Evolutionary conservation across 2,329 filamentous ascomycete species (phyloP).

Genomic region (Annulohypoxylon truncatum): DNA sequence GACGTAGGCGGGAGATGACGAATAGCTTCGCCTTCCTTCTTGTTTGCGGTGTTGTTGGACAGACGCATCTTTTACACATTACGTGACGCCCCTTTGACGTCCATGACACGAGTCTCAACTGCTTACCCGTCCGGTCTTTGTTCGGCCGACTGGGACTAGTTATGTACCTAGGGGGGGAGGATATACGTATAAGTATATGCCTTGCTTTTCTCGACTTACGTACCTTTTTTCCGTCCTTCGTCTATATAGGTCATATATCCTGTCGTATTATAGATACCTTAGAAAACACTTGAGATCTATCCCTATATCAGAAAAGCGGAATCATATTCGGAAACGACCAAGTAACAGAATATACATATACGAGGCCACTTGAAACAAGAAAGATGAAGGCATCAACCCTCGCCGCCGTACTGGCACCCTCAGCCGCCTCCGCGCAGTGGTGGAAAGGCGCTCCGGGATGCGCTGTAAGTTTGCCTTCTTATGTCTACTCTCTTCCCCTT

Average conservation of each 20-base stretch:
- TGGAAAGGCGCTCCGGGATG: constrained; percentile 56
- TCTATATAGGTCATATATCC: constrained; percentile 10
- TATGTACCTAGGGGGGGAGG: background rate
- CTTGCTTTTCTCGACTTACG: constrained; percentile 23
- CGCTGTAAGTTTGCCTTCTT: constrained; percentile 52
- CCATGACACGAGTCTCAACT: constrained; percentile 27
- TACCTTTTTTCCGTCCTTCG: background rate
- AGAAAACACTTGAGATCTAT: background rate
- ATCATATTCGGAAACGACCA: background rate
- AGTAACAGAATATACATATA: constrained; percentile 1
- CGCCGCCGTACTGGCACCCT: constrained; percentile 44
- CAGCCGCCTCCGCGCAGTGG: constrained; percentile 52
- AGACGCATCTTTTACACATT: constrained; percentile 16
- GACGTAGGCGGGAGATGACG: constrained; percentile 34
- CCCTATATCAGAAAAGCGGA: background rate
- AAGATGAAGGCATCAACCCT: constrained; percentile 51
- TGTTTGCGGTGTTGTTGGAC: constrained; percentile 1
- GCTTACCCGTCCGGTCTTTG: constrained; percentile 30
- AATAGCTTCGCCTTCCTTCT: constrained; percentile 25
- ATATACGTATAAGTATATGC: constrained; percentile 46
- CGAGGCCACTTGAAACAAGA: background rate
- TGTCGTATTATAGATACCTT: background rate
- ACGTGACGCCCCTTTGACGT: constrained; percentile 23
- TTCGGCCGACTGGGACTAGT: constrained; percentile 13
- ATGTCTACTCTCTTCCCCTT: background rate